Base-by-base conservation (phyloP, 257 asterid genomes). In the Craterostigma plantagineum region DNA sequence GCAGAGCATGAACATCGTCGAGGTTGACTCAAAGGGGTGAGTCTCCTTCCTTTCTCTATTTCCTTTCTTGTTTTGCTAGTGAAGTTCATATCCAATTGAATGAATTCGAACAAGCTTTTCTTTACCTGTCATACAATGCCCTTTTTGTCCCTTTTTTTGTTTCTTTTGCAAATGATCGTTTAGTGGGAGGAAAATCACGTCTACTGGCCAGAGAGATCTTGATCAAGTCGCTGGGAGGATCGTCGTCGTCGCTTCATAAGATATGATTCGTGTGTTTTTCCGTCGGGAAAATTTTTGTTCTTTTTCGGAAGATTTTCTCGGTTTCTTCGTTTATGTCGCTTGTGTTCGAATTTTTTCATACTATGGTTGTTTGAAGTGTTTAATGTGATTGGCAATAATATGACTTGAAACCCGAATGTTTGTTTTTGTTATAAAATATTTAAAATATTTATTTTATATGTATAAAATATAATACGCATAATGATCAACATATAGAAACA, bases 191-290 rank as follows among this genome's bases (percentile, higher is more conserved):
- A 77, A 50, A 48, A 85, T 85, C 70, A 85, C 96, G 42, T 80
- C 93, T 46, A 80, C 64, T 4, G 96, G 96, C 14, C 90, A 66
- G 35, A 46, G 93, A 61, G 96, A 85, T 58, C 94, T 85, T 8
- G 96, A 85, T 49, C 96, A 85, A 56, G 92, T 85, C 46, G 93
- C 96, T 33, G 96, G 96, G 47, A 72, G 80, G 48, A 69, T 80
- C 50, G 81, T 56, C 4, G 75, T 68, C 18, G 77, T 72, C 17
- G 74, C 73, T 18, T 50, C 74, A 47, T 72, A 72, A 66, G 46
- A 52, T 48, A 1, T 41, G 12, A 14, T 41, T 23, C 4, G 2
- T 23, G 6, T n/a, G 30, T 23, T 23, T 23, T 23, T 6, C 30
- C 6, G 30, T 23, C 30, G 30, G 30, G 30, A 23, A n/a, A n/a